Evolutionary conservation across 225 moss, liverwort and hornwort genomes (phyloP), one percentile per base, ranked within the genome.

Genomic region (Marchantia paleacea): DNA sequence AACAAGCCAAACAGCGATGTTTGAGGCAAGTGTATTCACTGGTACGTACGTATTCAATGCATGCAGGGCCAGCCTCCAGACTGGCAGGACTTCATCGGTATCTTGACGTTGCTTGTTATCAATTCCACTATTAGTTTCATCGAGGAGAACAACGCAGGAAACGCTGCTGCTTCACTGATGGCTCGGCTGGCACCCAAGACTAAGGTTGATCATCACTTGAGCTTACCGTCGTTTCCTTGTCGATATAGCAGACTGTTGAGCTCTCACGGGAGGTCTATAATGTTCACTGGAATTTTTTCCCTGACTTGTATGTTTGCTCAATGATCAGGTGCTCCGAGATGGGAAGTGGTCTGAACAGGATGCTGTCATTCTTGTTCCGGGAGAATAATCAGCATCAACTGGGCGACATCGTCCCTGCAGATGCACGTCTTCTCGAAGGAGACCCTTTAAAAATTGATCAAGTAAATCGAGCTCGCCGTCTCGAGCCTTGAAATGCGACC

Each of bases 71-170:
- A 67, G 31, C 67, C 79, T 28, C 79, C 79, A 6, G 79, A 79
- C 39, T 79, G 79, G 78, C 62, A 78, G 62, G 39, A 39, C 39
- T 39, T 39, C 39, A 39, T 39, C 39, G 39, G 39, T 39, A 39
- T 39, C 39, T 39, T 69, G 12, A 69, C 66, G 16, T 65, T 79
- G 29, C 69, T 79, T 49, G 14, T 79, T n/a, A 79, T 79, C 61
- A 79, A 79, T 25, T 79, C 79, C 51, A 79, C 79, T 16, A 79
- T 79, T 16, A 67, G 67, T 50, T 79, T 79, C 69, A 64, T 79
- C 11, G 79, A 79, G 50, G 79, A 79, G 79, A 79, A 79, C 29
- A 79, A 79, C 28, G 79, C 79, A 79, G 79, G 79, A 51, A 79
- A 79, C 68, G 79, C 79, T 18, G 79, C 79, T 22, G 79, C 79